Base-by-base conservation (phyloP, 2,329 filamentous ascomycete genomes). In the Cladosporium halotolerans region DNA sequence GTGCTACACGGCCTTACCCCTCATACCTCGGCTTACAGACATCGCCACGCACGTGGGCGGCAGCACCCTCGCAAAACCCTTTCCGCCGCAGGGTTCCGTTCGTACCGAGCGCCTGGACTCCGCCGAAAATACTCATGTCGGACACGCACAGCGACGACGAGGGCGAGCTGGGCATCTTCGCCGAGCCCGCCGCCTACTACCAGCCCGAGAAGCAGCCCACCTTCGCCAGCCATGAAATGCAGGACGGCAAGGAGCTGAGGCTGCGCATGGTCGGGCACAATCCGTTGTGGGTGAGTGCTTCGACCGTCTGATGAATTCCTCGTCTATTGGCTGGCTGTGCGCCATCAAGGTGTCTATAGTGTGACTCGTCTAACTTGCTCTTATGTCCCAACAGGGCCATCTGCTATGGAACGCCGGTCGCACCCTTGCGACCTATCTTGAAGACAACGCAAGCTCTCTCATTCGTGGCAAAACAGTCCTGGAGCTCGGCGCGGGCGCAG, bases 321-420 rank as follows among this genome's bases (percentile, higher is more conserved):
- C 38, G 31, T 50, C 19, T 32, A 16, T 31, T 46, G 11, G 9
- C 23, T 38, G 47, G 18, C 31, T 23, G 32, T 19, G 8, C 31
- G 34, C 43, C 40, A 53, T 43, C 40, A 43, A 40, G 38, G 42
- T 53, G 43, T 53, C 39, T 43, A 41, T 39, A 57, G 19, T 43
- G 32, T 6, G 18, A 19, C 14, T n/a, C 16, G 40, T 44, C 48
- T 51, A 51, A 51, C 18, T 14, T 45, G 34, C 53, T 46, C 38
- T 38, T 44, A 36, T 32, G 41, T 40, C 44, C 23, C 40, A 23
- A 19, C 54, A 82, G 82, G 91, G 89, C 13, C 89, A 96, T 70
- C 80, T 88, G 59, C 79, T 96, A 31, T 97, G 92, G 92, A 95
- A 96, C 70, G 91, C 89, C 56, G 85, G 86, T 56, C 85, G 88